These are phyloP conservation scores for Backusella sp. DNA, from an alignment of 192 early-diverging fungal genomes.

Conservation along the genomic window DNA sequence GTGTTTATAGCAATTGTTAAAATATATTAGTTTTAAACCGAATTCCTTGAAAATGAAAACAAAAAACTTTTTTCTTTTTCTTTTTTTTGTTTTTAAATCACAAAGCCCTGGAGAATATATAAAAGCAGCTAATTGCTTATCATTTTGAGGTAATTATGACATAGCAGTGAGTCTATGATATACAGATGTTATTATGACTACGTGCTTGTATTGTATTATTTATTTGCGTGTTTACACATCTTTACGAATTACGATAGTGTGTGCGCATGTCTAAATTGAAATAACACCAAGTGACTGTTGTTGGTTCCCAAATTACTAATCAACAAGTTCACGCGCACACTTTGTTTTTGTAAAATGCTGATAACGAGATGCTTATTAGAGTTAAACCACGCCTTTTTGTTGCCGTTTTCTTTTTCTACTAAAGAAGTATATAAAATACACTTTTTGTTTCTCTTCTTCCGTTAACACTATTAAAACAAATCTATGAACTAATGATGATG, in stretches of 20 bases:
- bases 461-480: not conserved
- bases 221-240: too few relatives aligned
- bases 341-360: not conserved
- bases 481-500: not conserved
- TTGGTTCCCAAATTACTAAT: not conserved
- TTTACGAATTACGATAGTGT: too few relatives aligned
- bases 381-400: not conserved
- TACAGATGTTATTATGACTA: too few relatives aligned
- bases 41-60: not conserved
- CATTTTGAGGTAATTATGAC: too few relatives aligned
- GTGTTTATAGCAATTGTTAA: not conserved
- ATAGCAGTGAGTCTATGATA: too few relatives aligned
- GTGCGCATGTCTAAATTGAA: not conserved
- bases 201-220: too few relatives aligned
- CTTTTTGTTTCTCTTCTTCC: too few relatives aligned
- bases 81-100: too few relatives aligned
- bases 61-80: too few relatives aligned
- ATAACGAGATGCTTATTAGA: not conserved
- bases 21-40: not conserved
- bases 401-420: not conserved
- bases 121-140: too few relatives aligned
- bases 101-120: too few relatives aligned
- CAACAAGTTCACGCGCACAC: not conserved
- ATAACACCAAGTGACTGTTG: not conserved
- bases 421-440: not conserved